Evolutionary conservation across 768 basidiomycete genomes (phyloP).

Genomic region (Mycena vulgaris): DNA sequence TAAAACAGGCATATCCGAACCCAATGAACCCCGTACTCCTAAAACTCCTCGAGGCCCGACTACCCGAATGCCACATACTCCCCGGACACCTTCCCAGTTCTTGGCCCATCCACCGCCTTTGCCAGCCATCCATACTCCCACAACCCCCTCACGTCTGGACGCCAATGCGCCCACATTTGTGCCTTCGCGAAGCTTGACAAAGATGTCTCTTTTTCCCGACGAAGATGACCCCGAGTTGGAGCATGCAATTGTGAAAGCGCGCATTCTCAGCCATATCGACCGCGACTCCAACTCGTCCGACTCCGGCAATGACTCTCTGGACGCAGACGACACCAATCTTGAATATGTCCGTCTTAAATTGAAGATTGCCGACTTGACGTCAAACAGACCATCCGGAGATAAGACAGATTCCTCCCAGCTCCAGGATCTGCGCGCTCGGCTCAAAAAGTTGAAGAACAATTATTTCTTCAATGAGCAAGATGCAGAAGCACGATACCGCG

Average conservation of each 20-base stretch:
- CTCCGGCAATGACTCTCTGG: conserved; percentile 51
- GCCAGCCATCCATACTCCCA: conserved; percentile 21
- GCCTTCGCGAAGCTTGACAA: conserved; percentile 43
- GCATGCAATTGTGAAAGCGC: conserved; percentile 38
- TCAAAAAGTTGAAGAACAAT: conserved; percentile 65
- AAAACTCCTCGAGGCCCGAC: conserved; percentile 42
- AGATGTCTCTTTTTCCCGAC: conserved; percentile 22
- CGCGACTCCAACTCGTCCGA: conserved; percentile 42
- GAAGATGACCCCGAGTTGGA: conserved; percentile 35
- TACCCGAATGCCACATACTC: conserved; percentile 37
- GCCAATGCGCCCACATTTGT: conserved; percentile 58
- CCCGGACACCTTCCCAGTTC: conserved; percentile 54
- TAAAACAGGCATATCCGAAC: conserved; percentile 31
- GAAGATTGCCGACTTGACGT: conserved; percentile 64
- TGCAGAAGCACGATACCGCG: conserved; percentile 70
- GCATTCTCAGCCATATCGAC: conserved; percentile 39
- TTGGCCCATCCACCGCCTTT: conserved; percentile 42
- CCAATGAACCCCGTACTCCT: conserved; percentile 45
- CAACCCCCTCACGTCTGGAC: conserved; percentile 50
- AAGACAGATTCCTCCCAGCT: conserved; percentile 47
- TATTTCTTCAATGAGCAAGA: conserved; percentile 83
- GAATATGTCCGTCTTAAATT: conserved; percentile 78
- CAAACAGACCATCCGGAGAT: conserved; percentile 46
- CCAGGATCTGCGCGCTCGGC: conserved; percentile 59
- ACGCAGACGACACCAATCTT: conserved; percentile 69